Base-by-base conservation (phyloP, 768 basidiomycete genomes). In the Termitomyces sp. region DNA sequence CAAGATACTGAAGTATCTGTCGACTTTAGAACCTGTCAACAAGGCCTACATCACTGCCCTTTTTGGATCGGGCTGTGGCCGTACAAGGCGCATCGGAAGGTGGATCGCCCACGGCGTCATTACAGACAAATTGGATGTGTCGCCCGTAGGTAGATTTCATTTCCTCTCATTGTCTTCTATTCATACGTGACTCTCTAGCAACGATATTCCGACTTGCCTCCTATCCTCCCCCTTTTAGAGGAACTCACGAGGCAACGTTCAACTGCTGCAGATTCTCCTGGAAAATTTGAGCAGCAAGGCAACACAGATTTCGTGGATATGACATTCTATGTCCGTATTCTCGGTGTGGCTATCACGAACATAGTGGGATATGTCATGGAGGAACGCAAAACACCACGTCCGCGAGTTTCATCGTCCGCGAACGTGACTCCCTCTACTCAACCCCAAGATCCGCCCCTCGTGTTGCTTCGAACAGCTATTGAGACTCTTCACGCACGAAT, bases 271-370 rank as follows among this genome's bases (percentile, higher is more conserved):
- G 55, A 63, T 20, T 53, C 58, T 70, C 75, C 55, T 39, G 80
- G 78, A 28, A 72, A 83, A 49, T 87, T 92, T 63, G 79, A 84
- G 24, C 67, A 88, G 42, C 63, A 81, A 28, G 78, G 81, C 13
- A 78, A 81, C 20, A 85, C 81, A 3, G 84, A 90, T 71, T 92
- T 86, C 60, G 80, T 85, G 38, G 80, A 83, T 40, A 76, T 93
- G 68, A 73, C 78, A 6, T 80, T 80, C 68, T 76, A 84, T 63
- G 74, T 87, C 15, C 73, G 76, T 20, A 79, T 92, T 36, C 79
- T 92, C n/a, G 77, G 79, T 24, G 73, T 84, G 11, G 88, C 84
- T 7, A 68, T 91, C 48, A 78, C 83, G 4, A 81, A 88, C 60
- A 75, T 92, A 35, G 77, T 80, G 20, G 80, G 72, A 9, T 91